Evolutionary conservation across 2,329 filamentous ascomycete species (phyloP), one percentile per base, ranked within the genome.

Genomic region (Reticulascus tulasneorum): DNA sequence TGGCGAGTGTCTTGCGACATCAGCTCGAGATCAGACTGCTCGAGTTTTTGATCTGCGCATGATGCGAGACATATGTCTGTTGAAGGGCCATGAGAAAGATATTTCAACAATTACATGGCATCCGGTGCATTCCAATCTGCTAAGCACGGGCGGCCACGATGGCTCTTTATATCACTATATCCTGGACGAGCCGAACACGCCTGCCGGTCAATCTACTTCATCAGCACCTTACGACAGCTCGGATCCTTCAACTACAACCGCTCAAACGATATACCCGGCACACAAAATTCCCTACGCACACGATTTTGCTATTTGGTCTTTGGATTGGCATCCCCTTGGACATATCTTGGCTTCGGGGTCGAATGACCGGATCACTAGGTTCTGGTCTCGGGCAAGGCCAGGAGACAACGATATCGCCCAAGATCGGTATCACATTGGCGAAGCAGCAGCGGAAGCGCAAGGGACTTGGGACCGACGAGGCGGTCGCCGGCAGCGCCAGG

Each of bases 321-420:
- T 98, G 32, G 90, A 96, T 66, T 98, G 93, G 90, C 93, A 98
- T 57, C 93, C 93, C 1, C 73, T 97, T 0, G 93, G 93, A 19
- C 93, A 98, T 55, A 91, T 98, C 45, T 76, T 98, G 7, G 90
- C 90, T 1, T 94, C 91, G 3, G 93, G 93, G 10, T 95, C 90
- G 9, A 97, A 98, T 59, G 93, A 98, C 59, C 84, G 93, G 25
- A 90, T 95, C 44, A 97, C 93, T 3, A 82, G 93, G 30, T 98
- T 98, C 67, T 98, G 93, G 93, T 89, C 90, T 4, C 82, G 93
- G 26, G 79, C 88, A 12, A 74, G 93, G 30, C 93, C 93, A 2
- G 93, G 93, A 31, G 91, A 96, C 48, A 77, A 74, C n/a, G 82
- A 84, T 35, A 84, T 85, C 50, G 77, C 87, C 62, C 89, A 90